Percentiles rank a stretch among this genome's conserved stretches.
These are phyloP conservation scores for Papiliotrema flavescens DNA, from an alignment of 1,284 basidiomycete species.

Conservation along the genomic window DNA sequence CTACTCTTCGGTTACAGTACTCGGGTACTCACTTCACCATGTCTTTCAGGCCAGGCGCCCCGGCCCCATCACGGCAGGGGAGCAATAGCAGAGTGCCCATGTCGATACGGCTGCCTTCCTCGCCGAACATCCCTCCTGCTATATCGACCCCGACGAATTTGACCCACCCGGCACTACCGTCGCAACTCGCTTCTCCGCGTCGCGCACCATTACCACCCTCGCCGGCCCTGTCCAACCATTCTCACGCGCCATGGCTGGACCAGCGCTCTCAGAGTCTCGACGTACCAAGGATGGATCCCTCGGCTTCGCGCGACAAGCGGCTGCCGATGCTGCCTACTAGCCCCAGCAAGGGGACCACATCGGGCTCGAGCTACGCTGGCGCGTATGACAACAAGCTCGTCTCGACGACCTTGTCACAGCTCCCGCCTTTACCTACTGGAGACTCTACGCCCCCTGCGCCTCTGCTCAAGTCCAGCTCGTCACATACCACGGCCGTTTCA, in stretches of 20 bases:
- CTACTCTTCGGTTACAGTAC: not conserved
- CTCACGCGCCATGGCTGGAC: constrained; percentile 9
- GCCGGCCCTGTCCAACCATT: constrained; percentile 21
- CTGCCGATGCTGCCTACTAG: constrained; percentile 20
- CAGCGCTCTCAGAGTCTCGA: constrained; percentile 6
- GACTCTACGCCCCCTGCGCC: constrained; percentile 26
- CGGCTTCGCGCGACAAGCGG: constrained; percentile 23
- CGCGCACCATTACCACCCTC: constrained; percentile 27
- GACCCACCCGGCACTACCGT: not conserved
- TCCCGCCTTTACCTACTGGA: constrained; percentile 40
- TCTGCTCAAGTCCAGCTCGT: not conserved
- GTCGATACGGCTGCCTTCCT: no score
- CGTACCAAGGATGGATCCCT: constrained; percentile 15
- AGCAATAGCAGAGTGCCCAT: no score
- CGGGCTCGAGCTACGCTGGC: constrained; percentile 27
- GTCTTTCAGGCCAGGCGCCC: not conserved
- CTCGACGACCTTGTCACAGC: constrained; percentile 42
- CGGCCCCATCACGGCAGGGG: no score
- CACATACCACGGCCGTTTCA: not conserved
- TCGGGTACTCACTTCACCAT: not conserved
- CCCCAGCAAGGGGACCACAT: no score
- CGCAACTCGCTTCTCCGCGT: constrained; percentile 21
- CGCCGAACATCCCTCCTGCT: not conserved
- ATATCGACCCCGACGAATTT: not conserved
- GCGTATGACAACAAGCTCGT: constrained; percentile 46